phyloP scores from a whole-genome alignment of 495 filamentous ascomycete genomes.

The Glarea lozoyensis region DNA sequence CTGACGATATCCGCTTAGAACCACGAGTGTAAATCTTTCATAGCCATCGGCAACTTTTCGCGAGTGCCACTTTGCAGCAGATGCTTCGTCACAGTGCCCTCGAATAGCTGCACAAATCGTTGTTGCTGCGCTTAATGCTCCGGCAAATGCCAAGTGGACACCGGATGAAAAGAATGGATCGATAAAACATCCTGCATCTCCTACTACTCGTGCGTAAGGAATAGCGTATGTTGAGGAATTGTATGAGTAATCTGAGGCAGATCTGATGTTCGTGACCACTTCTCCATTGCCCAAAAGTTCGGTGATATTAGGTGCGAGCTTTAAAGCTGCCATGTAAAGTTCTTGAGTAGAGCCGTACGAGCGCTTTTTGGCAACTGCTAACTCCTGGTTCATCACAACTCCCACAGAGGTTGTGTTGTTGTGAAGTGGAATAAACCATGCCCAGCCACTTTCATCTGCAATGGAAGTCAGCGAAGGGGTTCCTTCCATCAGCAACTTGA shows the following conservation, averaged over 20 bases:
- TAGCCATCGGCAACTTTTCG: constrained; percentile 36
- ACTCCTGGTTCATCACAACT: constrained; percentile 29
- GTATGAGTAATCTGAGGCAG: constrained; percentile 33
- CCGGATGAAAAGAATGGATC: constrained; percentile 37
- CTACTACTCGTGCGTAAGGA: constrained; percentile 28
- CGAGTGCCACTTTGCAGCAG: constrained; percentile 36
- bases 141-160: constrained; percentile 36
- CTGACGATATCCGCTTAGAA: constrained; percentile 35
- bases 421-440: constrained; percentile 37
- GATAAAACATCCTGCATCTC: constrained; percentile 35
- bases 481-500: background rate
- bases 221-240: constrained; percentile 24
- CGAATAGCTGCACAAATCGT: constrained; percentile 22
- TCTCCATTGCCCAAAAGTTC: constrained; percentile 21
- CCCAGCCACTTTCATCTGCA: constrained; percentile 35
- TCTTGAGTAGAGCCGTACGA: constrained; percentile 9
- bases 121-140: constrained; percentile 35
- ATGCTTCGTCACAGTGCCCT: constrained; percentile 31
- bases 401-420: constrained; percentile 34
- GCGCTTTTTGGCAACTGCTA: constrained; percentile 19
- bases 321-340: constrained; percentile 31
- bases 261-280: constrained; percentile 22
- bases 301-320: constrained; percentile 17
- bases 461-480: background rate
- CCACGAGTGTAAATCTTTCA: constrained; percentile 39